phyloP scores from a whole-genome alignment of 495 filamentous ascomycete species.

The Alectoria sarmentosa region DNA sequence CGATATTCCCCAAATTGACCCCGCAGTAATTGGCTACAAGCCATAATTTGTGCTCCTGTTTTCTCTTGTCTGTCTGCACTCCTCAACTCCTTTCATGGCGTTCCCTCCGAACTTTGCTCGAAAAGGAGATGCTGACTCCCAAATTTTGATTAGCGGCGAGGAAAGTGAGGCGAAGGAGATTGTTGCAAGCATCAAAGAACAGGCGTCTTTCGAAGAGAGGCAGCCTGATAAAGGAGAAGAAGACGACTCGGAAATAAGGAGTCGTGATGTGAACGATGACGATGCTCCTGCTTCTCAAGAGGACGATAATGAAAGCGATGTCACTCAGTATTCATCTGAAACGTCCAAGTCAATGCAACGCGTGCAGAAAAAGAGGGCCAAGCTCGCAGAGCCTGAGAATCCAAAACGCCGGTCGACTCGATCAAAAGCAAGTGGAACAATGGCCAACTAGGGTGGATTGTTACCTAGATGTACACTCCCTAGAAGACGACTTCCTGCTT shows the following conservation, averaged over 20 bases:
- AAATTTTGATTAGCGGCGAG: slow-evolving; percentile 34
- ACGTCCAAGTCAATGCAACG: neutral
- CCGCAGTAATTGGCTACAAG: neutral
- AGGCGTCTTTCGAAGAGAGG: slow-evolving; percentile 19
- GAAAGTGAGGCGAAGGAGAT: slow-evolving; percentile 65
- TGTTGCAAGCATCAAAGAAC: slow-evolving; percentile 35
- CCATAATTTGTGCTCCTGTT: neutral
- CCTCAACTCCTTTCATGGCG: neutral
- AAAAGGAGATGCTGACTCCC: neutral
- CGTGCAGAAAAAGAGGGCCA: neutral
- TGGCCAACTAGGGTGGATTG: neutral
- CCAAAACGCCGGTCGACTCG: slow-evolving; percentile 21
- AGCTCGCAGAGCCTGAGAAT: slow-evolving; percentile 4
- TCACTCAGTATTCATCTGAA: slow-evolving; percentile 24
- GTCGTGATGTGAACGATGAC: neutral
- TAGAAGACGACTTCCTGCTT: neutral
- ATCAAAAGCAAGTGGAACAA: slow-evolving; percentile 13
- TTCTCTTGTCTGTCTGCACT: neutral
- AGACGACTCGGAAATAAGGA: neutral
- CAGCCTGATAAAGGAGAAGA: neutral
- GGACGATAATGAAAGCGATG: slow-evolving; percentile 19
- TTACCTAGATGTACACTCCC: neutral
- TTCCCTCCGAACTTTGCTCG: slow-evolving; percentile 30
- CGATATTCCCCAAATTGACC: slow-evolving; percentile 26
- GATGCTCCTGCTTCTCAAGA: neutral